phyloP scores from a whole-genome alignment of 495 filamentous ascomycete species.

The Physcia stellaris region DNA sequence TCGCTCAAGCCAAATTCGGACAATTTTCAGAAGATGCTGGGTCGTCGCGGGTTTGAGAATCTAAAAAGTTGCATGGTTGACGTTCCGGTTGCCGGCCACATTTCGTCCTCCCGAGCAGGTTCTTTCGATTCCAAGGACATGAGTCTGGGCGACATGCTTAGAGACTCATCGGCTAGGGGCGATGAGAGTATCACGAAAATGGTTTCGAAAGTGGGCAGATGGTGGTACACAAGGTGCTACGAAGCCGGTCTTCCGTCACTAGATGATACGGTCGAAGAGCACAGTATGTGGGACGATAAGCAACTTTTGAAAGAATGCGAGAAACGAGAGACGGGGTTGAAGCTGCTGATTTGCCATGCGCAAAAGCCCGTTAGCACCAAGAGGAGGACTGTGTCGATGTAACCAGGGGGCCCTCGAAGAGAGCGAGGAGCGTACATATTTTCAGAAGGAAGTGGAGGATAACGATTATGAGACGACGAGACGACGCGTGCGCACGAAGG shows the following conservation, averaged over 20 bases:
- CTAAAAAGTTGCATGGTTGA: slow-evolving; percentile 79
- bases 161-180: slow-evolving; percentile 38
- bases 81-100: slow-evolving; percentile 69
- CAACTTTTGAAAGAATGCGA: slow-evolving; percentile 72
- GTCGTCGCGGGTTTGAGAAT: slow-evolving; percentile 66
- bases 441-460: background rate
- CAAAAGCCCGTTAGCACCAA: slow-evolving; percentile 55
- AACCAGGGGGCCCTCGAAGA: background rate
- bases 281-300: slow-evolving; percentile 72
- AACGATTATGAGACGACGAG: no score
- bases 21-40: slow-evolving; percentile 60
- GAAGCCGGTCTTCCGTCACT: slow-evolving; percentile 49
- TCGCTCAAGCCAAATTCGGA: slow-evolving; percentile 66
- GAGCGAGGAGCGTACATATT: background rate
- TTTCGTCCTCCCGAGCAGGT: slow-evolving; percentile 28
- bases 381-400: slow-evolving; percentile 38
- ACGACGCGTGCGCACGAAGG: no score
- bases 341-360: slow-evolving; percentile 81
- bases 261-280: slow-evolving; percentile 30
- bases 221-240: slow-evolving; percentile 94
- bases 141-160: slow-evolving; percentile 57
- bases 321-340: slow-evolving; percentile 72
- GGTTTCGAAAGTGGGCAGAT: slow-evolving; percentile 80
- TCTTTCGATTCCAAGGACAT: slow-evolving; percentile 34
- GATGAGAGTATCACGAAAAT: slow-evolving; percentile 83